Evolutionary conservation across 495 filamentous ascomycete genomes (phyloP), one percentile per base, ranked within the genome.

Genomic region (Hypoxylon fuscum): DNA sequence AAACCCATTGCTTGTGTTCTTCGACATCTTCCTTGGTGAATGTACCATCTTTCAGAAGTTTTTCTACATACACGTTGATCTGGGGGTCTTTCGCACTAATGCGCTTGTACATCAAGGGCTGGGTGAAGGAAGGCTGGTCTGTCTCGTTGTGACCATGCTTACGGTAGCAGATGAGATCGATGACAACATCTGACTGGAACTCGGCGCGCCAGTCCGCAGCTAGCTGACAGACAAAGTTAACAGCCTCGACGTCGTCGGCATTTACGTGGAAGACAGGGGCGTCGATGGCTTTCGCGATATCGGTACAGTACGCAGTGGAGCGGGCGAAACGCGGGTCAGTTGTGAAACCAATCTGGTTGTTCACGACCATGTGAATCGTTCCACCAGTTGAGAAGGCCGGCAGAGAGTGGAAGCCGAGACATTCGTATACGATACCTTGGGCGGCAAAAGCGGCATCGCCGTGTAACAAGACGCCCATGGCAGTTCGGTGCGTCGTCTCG

Each of bases 331-430:
- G 93, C 64, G 95, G 95, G 74, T 98, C 95, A n/a, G 95, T 98
- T 51, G 95, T 98, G 83, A 98, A 98, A 74, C 95, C 95, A 74
- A 98, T 98, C 82, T 98, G 95, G 84, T 98, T 98, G 87, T 98
- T 98, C 66, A 98, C 92, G 44, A 98, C 87, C 62, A 98, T 81
- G 78, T 98, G 95, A 73, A 98, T 92, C 47, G 95, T 98, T 68
- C 95, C 95, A 68, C 95, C 95, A 47, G 96, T 98, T 18, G 94
- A 96, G 81, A 96, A 98, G 37, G 89, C 90, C 25, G 95, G 95
- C 8, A 98, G 86, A 21, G 91, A 87, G 78, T 96, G 90, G 87
- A 98, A 97, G 56, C 95, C 95, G 82, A 98, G 89, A 59, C 93
- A 97, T 80, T 98, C 95, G 77, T 98, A 98, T 44, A 98, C 95